Evolutionary conservation across 2,329 filamentous ascomycete genomes (phyloP).

Genomic region (Arthrobotrys sinensis): DNA sequence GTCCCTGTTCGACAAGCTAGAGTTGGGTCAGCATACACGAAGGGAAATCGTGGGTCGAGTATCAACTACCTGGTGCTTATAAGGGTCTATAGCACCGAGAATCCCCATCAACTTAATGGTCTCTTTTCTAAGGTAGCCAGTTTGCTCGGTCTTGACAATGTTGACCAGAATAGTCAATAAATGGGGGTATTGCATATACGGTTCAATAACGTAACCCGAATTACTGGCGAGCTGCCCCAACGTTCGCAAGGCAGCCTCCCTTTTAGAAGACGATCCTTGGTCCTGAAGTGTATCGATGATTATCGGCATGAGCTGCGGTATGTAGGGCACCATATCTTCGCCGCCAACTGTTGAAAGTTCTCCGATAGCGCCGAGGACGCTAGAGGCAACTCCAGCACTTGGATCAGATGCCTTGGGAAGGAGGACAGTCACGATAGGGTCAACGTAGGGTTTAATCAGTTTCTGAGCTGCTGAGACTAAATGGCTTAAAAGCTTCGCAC

Average conservation of each 20-base stretch:
- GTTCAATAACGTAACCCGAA: constrained; percentile 96
- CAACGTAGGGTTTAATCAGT: constrained; percentile 95
- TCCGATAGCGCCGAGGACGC: constrained; percentile 94
- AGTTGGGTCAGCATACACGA: constrained; percentile 65
- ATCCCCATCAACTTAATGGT: constrained; percentile 98
- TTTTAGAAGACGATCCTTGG: constrained; percentile 88
- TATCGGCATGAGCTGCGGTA: constrained; percentile 92
- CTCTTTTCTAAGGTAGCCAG: constrained; percentile 87
- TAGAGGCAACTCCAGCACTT: constrained; percentile 90
- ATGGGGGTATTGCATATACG: constrained; percentile 94
- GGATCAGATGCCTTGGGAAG: constrained; percentile 90
- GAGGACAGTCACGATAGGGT: constrained; percentile 95
- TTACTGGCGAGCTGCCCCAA: constrained; percentile 94
- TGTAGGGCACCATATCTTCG: constrained; percentile 92
- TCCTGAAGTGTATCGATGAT: constrained; percentile 96
- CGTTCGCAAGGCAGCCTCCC: constrained; percentile 90
- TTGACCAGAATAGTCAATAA: constrained; percentile 92
- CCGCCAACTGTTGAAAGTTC: constrained; percentile 95
- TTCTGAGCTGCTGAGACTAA: constrained; percentile 93
- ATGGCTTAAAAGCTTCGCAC: constrained; percentile 90
- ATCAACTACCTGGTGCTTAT: constrained; percentile 81
- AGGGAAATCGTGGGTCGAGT: background rate
- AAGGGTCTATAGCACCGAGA: constrained; percentile 92
- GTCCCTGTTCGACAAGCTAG: constrained; percentile 87
- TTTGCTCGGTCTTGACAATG: constrained; percentile 93